Evolutionary conservation across 2,329 filamentous ascomycete species (phyloP).

Genomic region (Blumeria graminis): DNA sequence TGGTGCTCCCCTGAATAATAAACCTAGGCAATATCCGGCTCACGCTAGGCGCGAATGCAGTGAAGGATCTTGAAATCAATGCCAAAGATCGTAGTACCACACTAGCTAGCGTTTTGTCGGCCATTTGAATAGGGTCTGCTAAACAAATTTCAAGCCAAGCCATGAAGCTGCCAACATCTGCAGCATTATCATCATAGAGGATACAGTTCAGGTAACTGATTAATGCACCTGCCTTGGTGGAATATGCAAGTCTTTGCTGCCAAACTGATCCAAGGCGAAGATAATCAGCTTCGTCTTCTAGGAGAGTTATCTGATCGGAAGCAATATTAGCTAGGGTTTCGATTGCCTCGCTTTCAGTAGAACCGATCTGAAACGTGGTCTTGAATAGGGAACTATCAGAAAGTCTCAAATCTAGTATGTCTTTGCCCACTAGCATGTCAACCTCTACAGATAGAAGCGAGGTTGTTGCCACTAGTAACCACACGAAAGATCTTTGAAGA

Average conservation of each 20-base stretch:
- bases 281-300: conserved; percentile 82
- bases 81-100: conserved; percentile 64
- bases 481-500: conserved; percentile 70
- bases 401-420: conserved; percentile 54
- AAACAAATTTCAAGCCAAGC: conserved; percentile 69
- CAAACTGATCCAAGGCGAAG: conserved; percentile 62
- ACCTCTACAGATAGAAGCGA: conserved; percentile 45
- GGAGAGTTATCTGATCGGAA: conserved; percentile 57
- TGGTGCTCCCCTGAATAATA: conserved; percentile 61
- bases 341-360: conserved; percentile 30
- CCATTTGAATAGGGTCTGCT: conserved; percentile 58
- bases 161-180: conserved; percentile 56
- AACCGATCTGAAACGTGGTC: conserved; percentile 13
- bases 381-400: conserved; percentile 16
- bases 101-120: conserved; percentile 50
- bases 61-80: conserved; percentile 51
- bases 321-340: conserved; percentile 48
- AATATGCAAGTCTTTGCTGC: conserved; percentile 68
- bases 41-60: conserved; percentile 47
- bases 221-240: conserved; percentile 62
- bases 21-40: conserved; percentile 64
- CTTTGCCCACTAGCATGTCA: conserved; percentile 30
- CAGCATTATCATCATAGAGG: conserved; percentile 56
- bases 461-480: conserved; percentile 54
- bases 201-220: conserved; percentile 70